Percentiles rank a stretch among this genome's conserved stretches.
phyloP scores from a whole-genome alignment of 345 rosid species.

The Moricandia moricandioides region DNA sequence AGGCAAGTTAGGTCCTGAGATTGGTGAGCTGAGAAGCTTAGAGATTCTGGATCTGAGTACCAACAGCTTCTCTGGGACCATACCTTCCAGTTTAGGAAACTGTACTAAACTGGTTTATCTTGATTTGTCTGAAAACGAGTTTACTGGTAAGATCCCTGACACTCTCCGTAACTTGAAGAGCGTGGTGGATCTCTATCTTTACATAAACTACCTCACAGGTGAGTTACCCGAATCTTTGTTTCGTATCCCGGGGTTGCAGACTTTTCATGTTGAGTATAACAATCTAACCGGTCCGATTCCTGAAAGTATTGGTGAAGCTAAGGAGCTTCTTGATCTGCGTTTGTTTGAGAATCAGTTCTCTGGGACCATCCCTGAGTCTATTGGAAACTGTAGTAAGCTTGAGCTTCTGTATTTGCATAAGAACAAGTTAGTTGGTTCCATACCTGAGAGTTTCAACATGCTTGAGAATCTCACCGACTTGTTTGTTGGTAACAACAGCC shows the following conservation, averaged over 20 bases:
- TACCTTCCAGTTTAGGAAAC: conserved; percentile 51
- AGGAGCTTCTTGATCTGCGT: conserved; percentile 36
- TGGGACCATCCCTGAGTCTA: conserved; percentile 63
- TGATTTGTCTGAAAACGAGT: conserved; percentile 55
- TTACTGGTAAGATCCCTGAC: conserved; percentile 55
- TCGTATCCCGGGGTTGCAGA: conserved; percentile 36
- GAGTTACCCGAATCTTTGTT: conserved; percentile 61
- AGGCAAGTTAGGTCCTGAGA: conserved; percentile 60
- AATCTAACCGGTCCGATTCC: conserved; percentile 65
- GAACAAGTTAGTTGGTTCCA: conserved; percentile 54
- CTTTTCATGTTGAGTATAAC: conserved; percentile 46
- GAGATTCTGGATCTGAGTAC: conserved; percentile 47
- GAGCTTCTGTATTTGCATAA: conserved; percentile 42
- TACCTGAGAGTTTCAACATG: conserved; percentile 55
- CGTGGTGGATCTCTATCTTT: conserved; percentile 40
- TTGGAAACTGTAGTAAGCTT: conserved; percentile 57
- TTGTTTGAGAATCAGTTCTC: conserved; percentile 48
- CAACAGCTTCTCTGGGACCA: conserved; percentile 51
- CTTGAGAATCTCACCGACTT: conserved; percentile 53
- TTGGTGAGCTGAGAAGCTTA: conserved; percentile 44
- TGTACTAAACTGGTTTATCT: conserved; percentile 49
- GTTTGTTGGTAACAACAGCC: conserved; percentile 39
- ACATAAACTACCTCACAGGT: conserved; percentile 50
- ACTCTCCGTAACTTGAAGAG: conserved; percentile 41
- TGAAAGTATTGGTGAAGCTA: conserved; percentile 49